These are phyloP conservation scores for Endotrypanum monterogeii DNA, from an alignment of 208 protist genomes.

Conservation along the genomic window DNA sequence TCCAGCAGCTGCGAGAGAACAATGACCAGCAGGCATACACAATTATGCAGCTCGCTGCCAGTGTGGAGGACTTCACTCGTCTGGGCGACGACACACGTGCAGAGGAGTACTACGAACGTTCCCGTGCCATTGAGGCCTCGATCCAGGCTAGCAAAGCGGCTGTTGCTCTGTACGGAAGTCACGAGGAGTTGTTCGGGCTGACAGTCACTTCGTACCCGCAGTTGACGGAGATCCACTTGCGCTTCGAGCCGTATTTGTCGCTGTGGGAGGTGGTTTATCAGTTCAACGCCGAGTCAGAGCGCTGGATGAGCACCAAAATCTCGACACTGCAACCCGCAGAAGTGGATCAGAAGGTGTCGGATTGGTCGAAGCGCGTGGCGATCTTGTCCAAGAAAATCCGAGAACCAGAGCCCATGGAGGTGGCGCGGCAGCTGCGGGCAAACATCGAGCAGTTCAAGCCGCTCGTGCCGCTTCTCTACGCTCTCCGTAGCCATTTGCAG, in stretches of 20 bases:
- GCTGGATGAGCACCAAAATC: conserved; percentile 92
- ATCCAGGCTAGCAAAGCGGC: conserved; percentile 74
- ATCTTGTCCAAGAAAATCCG: conserved; percentile 87
- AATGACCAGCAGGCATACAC: conserved; percentile 82
- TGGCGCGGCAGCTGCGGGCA: conserved; percentile 78
- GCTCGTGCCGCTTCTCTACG: conserved; percentile 93
- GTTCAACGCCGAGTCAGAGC: conserved; percentile 84
- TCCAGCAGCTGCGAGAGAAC: conserved; percentile 88
- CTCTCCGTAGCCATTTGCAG: conserved; percentile 93
- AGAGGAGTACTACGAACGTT: conserved; percentile 90
- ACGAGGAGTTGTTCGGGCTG: conserved; percentile 90
- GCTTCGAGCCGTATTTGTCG: conserved; percentile 89
- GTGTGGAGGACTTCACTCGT: conserved; percentile 87
- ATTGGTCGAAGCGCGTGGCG: conserved; percentile 84
- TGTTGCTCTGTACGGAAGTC: conserved; percentile 84
- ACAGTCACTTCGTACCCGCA: conserved; percentile 87
- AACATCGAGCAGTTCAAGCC: conserved; percentile 93
- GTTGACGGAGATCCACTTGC: conserved; percentile 82
- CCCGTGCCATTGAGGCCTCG: conserved; percentile 65
- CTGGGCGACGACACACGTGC: conserved; percentile 83
- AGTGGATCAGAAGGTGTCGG: conserved; percentile 83
- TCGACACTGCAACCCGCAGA: conserved; percentile 75
- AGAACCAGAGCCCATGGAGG: conserved; percentile 78
- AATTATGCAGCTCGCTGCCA: conserved; percentile 79
- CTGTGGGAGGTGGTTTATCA: conserved; percentile 91